Base-by-base conservation (phyloP, 2,329 filamentous ascomycete species). In the Spiromastix sp. region DNA sequence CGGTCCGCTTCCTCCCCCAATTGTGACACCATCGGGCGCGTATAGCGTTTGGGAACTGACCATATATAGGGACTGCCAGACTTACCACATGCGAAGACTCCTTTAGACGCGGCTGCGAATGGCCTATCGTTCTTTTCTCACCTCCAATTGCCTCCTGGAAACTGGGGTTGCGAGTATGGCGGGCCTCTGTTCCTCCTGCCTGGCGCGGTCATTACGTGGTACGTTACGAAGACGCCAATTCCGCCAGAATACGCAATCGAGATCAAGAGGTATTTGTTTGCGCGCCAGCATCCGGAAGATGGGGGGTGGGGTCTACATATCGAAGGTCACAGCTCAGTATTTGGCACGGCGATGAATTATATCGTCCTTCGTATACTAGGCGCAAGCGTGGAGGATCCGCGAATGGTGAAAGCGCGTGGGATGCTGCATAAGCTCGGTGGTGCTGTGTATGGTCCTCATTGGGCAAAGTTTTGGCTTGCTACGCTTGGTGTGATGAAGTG, bases 261-360 rank as follows among this genome's bases (percentile, higher is more conserved):
- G 58, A 93, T 98, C 53, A 89, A 81, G 55, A 85, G 89, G 48
- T 98, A 98, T 59, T 68, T 98, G 1, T 83, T 85, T 51, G 83
- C 85, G 3, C 78, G 86, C 35, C 85, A 89, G 32, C 68, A 94
- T 46, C 80, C 83, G 0, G 74, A 83, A 32, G 85, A 96, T 57
- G 89, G 91, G n/a, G 91, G 91, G 5, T 98, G 91, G 91, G 91
- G 91, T 0, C 64, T 98, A 24, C 91, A 98, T 49, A 93, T 93
- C 37, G 91, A 98, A 58, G 91, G 79, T 12, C 82, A 93, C 48
- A 94, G 84, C 53, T 86, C 83, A 0, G 86, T 87, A 11, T 93
- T 98, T 47, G 91, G 91, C 8, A 95, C 85, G 0, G 67, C 74
- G 1, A 73, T 96, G 70, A 96, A 93, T 57, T 98, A 98, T 56